A percentile compares a stretch with the other conserved stretches of the same genome.
phyloP scores from a whole-genome alignment of 2,329 filamentous ascomycete genomes.

The Cladophialophora exuberans region DNA sequence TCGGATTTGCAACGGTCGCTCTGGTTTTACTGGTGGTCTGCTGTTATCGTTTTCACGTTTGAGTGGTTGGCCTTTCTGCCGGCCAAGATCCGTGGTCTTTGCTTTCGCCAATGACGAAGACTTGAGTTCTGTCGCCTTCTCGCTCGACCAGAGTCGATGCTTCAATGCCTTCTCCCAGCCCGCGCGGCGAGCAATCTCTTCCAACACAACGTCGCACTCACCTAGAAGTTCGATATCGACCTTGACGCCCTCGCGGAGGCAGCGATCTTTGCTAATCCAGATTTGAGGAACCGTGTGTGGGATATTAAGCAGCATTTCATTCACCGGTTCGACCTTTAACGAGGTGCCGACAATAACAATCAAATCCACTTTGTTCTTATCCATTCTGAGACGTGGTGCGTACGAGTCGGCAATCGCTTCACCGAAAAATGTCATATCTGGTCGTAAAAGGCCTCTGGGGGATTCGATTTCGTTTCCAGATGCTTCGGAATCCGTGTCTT shows the following conservation, averaged over 20 bases:
- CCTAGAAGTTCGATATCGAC: constrained; percentile 97
- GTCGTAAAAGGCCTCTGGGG: constrained; percentile 70
- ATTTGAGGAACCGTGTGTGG: constrained; percentile 83
- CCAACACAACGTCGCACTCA: constrained; percentile 87
- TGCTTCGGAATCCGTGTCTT: constrained; percentile 49
- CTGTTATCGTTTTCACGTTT: background rate
- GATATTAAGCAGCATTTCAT: constrained; percentile 81
- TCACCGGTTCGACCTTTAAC: constrained; percentile 93
- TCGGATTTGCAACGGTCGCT: constrained; percentile 13
- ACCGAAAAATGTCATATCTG: constrained; percentile 97
- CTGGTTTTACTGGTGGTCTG: constrained; percentile 2
- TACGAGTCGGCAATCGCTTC: constrained; percentile 86
- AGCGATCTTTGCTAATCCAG: constrained; percentile 61
- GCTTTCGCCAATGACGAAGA: background rate
- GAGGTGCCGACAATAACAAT: constrained; percentile 96
- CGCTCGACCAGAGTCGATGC: constrained; percentile 19
- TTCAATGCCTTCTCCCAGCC: constrained; percentile 62
- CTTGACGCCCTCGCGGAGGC: constrained; percentile 69
- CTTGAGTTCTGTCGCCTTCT: constrained; percentile 1
- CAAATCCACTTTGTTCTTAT: constrained; percentile 79
- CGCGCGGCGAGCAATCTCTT: constrained; percentile 79
- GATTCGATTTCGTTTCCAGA: constrained; percentile 61
- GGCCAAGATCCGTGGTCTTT: background rate
- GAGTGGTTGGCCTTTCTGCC: background rate
- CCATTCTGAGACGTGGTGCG: constrained; percentile 75